Evolutionary conservation across 805 yeast species (phyloP).

Genomic region (Spathaspora girioi): DNA sequence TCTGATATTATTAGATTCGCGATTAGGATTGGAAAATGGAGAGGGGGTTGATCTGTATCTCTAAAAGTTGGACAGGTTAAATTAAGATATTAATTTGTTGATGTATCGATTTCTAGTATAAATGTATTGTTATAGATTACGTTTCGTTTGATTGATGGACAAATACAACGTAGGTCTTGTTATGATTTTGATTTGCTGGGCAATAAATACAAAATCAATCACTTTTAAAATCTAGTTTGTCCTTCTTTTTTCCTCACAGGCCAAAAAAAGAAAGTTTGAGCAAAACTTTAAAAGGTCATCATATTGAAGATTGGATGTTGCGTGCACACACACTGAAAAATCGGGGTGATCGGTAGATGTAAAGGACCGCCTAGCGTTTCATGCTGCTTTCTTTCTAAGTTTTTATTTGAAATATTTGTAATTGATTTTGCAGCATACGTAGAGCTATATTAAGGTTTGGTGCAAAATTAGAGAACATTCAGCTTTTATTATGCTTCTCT

Average conservation of each 20-base stretch:
- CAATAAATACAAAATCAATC: background rate
- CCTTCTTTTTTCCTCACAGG: background rate
- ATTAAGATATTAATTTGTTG: background rate
- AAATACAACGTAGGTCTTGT: background rate
- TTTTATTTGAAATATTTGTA: no score
- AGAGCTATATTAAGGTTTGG: no score
- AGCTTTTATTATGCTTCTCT: no score
- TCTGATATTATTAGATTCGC: background rate
- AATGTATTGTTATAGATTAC: background rate
- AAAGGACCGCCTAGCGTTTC: background rate
- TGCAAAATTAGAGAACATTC: no score
- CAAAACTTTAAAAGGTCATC: background rate
- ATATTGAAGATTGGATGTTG: background rate
- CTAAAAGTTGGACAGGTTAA: background rate
- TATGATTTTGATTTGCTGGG: background rate
- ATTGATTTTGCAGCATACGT: no score
- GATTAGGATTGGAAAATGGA: background rate
- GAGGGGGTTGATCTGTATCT: background rate
- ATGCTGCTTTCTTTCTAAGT: no score
- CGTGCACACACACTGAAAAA: background rate
- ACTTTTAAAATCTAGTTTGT: background rate
- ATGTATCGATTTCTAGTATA: background rate
- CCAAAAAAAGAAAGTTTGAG: background rate
- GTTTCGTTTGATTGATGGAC: background rate
- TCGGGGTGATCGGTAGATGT: background rate